Percentiles rank a stretch among this genome's conserved stretches.
Conservation (phyloP, 1,284 basidiomycete genomes). For the Coriolopsis trogii region DNA sequence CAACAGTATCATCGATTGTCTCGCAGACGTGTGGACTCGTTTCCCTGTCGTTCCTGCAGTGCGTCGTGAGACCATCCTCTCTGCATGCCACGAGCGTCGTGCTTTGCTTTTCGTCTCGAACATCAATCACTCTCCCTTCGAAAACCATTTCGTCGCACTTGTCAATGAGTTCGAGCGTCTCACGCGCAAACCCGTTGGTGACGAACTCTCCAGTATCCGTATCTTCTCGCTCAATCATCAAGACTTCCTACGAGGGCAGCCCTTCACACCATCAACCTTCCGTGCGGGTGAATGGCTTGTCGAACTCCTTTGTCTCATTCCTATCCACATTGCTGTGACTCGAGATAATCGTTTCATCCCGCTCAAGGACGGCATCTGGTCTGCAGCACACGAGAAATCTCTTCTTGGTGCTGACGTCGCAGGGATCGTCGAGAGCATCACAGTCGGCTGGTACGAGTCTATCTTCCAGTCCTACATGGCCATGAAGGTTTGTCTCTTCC, state of each 20-base stretch:
- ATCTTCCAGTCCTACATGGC: constrained; percentile 66
- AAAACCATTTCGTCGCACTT: constrained; percentile 47
- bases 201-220: constrained; percentile 40
- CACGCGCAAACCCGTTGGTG: constrained; percentile 54
- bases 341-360: constrained; percentile 62
- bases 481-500: constrained; percentile 43
- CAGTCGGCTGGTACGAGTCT: constrained; percentile 70
- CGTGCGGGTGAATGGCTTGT: constrained; percentile 65
- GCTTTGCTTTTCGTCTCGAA: constrained; percentile 47
- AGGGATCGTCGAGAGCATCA: constrained; percentile 55
- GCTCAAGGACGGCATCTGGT: constrained; percentile 59
- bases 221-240: constrained; percentile 35
- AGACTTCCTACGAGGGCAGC: background rate
- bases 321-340: constrained; percentile 62
- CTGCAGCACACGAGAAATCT: constrained; percentile 49
- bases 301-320: constrained; percentile 62
- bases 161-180: constrained; percentile 48
- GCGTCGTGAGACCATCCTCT: constrained; percentile 46
- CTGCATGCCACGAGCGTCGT: constrained; percentile 33
- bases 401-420: constrained; percentile 62
- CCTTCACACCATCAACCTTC: constrained; percentile 29
- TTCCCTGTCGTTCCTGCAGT: constrained; percentile 63
- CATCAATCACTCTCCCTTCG: constrained; percentile 37
- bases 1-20: constrained; percentile 59
- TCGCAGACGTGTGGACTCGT: constrained; percentile 63